Base-by-base conservation (phyloP, 75 land plant genomes). In the Pinus taeda region DNA sequence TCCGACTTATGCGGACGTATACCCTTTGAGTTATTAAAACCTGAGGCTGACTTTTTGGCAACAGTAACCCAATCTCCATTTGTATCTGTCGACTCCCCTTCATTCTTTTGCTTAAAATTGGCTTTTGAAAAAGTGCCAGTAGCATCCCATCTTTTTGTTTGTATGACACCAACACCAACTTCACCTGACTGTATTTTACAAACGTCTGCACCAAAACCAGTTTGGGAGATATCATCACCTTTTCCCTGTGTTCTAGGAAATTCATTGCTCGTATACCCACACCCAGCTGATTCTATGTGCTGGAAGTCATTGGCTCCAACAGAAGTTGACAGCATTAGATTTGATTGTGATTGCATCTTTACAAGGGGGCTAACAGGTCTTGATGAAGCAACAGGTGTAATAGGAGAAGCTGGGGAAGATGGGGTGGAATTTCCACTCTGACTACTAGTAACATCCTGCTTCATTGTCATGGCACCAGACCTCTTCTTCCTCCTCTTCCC, bases 361-460 rank as follows among this genome's bases (percentile, higher is more conserved):
- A 57, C 74, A 26, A 53, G 58, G 53, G 59, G 58, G 21, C 74
- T 73, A 57, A 26, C 26, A 2, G 74, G 33, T 22, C 74, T 49
- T 1, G 74, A 26, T 29, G 58, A 73, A 55, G 59, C 57, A 73
- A 57, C 37, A 15, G 74, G 74, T 57, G 74, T 73, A 57, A 73
- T 45, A 15, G 74, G 74, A 55, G 74, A 73, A 56, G 58, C 58
- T 15, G 76, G 84, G 24, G 66, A 83, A 57, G 85, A 80, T 21
- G 85, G 85, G 5, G 78, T 80, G 8, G 85, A 83, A 56, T 83
- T 79, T 30, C 85, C 85, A 75, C 92, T 90, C 56, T 88, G 90
- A 80, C 92, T 88, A 82, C 90, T 83, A 15, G 86, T 81, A 60
- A 80, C 84, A 45, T 90, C 92, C 76, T 83, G 59, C 15, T 86